These are phyloP conservation scores for Paralagenidium karlingii DNA, from an alignment of 352 stramenopile genomes.

Conservation along the genomic window DNA sequence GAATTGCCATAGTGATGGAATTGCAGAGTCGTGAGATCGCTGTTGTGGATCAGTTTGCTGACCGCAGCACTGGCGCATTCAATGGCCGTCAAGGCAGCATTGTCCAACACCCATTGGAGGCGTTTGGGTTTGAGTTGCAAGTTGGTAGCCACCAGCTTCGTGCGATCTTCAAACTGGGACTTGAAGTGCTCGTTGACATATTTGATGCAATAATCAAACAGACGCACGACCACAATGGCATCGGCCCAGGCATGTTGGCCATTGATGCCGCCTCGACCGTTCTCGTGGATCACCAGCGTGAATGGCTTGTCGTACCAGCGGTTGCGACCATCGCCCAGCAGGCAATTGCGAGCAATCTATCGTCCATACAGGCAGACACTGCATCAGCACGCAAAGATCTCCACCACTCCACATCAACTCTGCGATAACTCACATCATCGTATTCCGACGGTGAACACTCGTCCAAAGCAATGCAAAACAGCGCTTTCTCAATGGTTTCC, in stretches of 20 bases:
- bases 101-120: slow-evolving; percentile 76
- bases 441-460: slow-evolving; percentile 72
- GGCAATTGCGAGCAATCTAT: slow-evolving; percentile 65
- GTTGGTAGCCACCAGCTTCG: slow-evolving; percentile 42
- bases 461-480: slow-evolving; percentile 90
- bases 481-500: slow-evolving; percentile 85
- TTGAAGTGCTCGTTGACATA: slow-evolving; percentile 88
- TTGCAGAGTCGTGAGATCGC: slow-evolving; percentile 83
- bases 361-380: not conserved
- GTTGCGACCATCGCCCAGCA: slow-evolving; percentile 87
- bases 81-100: slow-evolving; percentile 66
- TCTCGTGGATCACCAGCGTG: slow-evolving; percentile 93
- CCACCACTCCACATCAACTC: not conserved
- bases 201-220: slow-evolving; percentile 92
- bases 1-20: slow-evolving; percentile 88
- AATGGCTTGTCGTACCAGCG: slow-evolving; percentile 98
- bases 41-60: slow-evolving; percentile 86
- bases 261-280: slow-evolving; percentile 91
- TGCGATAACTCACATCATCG: slow-evolving; percentile 46
- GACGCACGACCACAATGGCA: slow-evolving; percentile 89
- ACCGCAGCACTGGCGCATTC: slow-evolving; percentile 82
- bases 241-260: slow-evolving; percentile 98
- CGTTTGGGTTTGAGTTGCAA: slow-evolving; percentile 52
- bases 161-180: slow-evolving; percentile 59
- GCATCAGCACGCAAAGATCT: not conserved